Evolutionary conservation across 2,329 filamentous ascomycete genomes (phyloP).

Genomic region (Graphilbum sp.): DNA sequence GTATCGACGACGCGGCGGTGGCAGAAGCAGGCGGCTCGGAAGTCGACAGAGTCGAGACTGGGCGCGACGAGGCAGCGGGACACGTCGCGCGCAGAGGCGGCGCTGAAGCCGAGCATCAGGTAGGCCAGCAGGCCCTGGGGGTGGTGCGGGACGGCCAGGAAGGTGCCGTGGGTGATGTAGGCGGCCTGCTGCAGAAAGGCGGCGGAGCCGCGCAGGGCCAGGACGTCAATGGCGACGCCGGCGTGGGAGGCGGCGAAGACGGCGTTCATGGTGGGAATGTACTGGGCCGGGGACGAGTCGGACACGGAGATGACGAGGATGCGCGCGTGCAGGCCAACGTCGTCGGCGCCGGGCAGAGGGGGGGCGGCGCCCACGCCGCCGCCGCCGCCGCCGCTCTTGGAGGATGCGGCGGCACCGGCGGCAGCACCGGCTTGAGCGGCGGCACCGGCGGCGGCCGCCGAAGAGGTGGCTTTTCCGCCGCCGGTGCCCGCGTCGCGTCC

Average conservation of each 20-base stretch:
- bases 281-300: slow-evolving; percentile 70
- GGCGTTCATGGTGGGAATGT: slow-evolving; percentile 96
- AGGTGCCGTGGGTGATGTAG: slow-evolving; percentile 44
- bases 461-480: no score
- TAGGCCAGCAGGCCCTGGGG: slow-evolving; percentile 72
- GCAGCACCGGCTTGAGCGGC: neutral
- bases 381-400: no score
- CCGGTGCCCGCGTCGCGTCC: neutral
- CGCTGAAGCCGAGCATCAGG: slow-evolving; percentile 75
- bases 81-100: slow-evolving; percentile 10
- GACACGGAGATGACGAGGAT: slow-evolving; percentile 86
- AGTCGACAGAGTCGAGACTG: slow-evolving; percentile 77
- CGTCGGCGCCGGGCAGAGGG: no score
- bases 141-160: slow-evolving; percentile 26
- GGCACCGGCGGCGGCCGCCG: neutral
- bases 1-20: slow-evolving; percentile 81
- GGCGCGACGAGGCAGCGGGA: slow-evolving; percentile 47
- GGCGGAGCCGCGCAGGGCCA: slow-evolving; percentile 69
- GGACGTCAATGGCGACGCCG: slow-evolving; percentile 79
- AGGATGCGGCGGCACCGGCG: slow-evolving; percentile 9
- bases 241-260: slow-evolving; percentile 90
- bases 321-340: slow-evolving; percentile 49
- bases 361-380: no score
- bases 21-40: slow-evolving; percentile 96
- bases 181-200: slow-evolving; percentile 87